Percentiles rank a stretch among this genome's conserved stretches.
phyloP scores from a whole-genome alignment of 169 alveolate genomes.

The Cryptosporidium sp. region DNA sequence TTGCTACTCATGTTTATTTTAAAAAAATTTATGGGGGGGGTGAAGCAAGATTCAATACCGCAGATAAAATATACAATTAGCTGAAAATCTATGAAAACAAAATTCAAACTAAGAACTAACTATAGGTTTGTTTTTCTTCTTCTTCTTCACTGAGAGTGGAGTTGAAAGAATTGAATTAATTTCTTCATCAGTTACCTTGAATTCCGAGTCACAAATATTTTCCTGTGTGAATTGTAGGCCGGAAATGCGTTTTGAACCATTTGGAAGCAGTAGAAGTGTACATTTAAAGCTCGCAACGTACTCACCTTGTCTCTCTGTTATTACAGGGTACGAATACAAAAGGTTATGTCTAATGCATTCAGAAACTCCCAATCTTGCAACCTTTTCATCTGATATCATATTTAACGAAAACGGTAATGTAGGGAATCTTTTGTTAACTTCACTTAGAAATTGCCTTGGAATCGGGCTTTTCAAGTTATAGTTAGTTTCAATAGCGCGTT shows the following conservation, averaged over 20 bases:
- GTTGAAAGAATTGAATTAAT: constrained; percentile 24
- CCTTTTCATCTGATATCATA: constrained; percentile 86
- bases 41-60: not conserved
- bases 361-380: constrained; percentile 91
- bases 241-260: constrained; percentile 87
- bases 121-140: constrained; percentile 31
- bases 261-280: constrained; percentile 90
- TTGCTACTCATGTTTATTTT: not conserved
- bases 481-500: constrained; percentile 93
- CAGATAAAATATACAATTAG: constrained; percentile 5
- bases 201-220: constrained; percentile 27
- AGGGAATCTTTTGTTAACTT: constrained; percentile 89
- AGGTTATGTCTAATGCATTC: constrained; percentile 96
- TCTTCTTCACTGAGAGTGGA: constrained; percentile 35
- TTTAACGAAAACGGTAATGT: constrained; percentile 86
- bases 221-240: constrained; percentile 77
- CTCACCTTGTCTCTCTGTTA: constrained; percentile 91
- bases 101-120: constrained; percentile 4
- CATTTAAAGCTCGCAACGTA: constrained; percentile 93
- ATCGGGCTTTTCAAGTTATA: constrained; percentile 93
- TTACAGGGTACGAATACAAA: constrained; percentile 93
- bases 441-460: constrained; percentile 94
- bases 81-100: not conserved
- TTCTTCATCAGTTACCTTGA: constrained; percentile 25
- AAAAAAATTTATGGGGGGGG: not conserved